phyloP scores from a whole-genome alignment of 331 rosid species.

The Rhamnella rubrinervis region DNA sequence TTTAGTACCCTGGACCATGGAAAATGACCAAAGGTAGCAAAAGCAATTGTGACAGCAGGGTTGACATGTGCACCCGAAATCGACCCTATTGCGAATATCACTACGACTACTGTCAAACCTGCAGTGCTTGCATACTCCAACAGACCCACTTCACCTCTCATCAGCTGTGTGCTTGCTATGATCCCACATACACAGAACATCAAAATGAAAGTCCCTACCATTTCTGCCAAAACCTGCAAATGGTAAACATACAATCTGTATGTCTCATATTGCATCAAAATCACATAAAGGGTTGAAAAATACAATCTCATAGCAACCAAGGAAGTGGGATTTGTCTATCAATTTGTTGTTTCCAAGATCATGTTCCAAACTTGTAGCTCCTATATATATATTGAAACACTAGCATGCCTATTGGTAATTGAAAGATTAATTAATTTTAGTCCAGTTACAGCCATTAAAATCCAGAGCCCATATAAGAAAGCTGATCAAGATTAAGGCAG shows the following conservation, averaged over 20 bases:
- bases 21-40: constrained; percentile 68
- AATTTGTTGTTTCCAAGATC: too few relatives aligned
- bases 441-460: too few relatives aligned
- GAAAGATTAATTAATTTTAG: too few relatives aligned
- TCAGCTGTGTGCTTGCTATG: constrained; percentile 51
- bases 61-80: constrained; percentile 89
- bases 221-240: constrained; percentile 68
- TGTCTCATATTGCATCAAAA: not conserved
- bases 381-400: too few relatives aligned
- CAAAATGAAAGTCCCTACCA: constrained; percentile 74
- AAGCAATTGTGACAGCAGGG: constrained; percentile 81
- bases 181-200: constrained; percentile 74
- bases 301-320: too few relatives aligned
- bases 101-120: constrained; percentile 72
- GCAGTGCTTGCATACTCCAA: constrained; percentile 79
- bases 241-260: not conserved
- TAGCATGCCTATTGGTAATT: too few relatives aligned
- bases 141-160: constrained; percentile 55
- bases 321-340: too few relatives aligned
- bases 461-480: too few relatives aligned
- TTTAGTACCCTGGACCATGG: constrained; percentile 68
- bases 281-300: not conserved
- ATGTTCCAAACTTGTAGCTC: too few relatives aligned
- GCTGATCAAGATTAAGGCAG: not conserved
- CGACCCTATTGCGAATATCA: constrained; percentile 62